A percentile compares a stretch with the other conserved stretches of the same genome.
phyloP scores from a whole-genome alignment of 2,329 filamentous ascomycete genomes.

The Arthroderma sp. region DNA sequence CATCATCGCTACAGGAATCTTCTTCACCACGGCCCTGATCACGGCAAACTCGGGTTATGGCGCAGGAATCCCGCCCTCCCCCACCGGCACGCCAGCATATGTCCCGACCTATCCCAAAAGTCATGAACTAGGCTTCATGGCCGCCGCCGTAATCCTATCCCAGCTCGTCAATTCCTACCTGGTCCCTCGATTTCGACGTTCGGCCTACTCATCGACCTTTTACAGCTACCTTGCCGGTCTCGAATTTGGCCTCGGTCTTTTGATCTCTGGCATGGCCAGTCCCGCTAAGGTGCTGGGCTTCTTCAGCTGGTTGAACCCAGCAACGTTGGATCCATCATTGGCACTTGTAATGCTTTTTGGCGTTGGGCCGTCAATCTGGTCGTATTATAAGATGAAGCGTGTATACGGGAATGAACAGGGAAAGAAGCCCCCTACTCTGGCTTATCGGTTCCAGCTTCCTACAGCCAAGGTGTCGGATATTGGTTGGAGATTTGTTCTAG shows the following conservation, averaged over 20 bases:
- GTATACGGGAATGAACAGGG: slow-evolving; percentile 14
- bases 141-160: slow-evolving; percentile 18
- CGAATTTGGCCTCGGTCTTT: slow-evolving; percentile 38
- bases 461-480: slow-evolving; percentile 34
- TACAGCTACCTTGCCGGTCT: slow-evolving; percentile 36
- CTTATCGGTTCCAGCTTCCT: slow-evolving; percentile 30
- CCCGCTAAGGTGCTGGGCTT: slow-evolving; percentile 39
- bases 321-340: slow-evolving; percentile 39
- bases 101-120: slow-evolving; percentile 30
- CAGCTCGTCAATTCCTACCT: slow-evolving; percentile 22
- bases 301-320: slow-evolving; percentile 31
- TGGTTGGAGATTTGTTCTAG: slow-evolving; percentile 36
- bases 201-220: slow-evolving; percentile 20
- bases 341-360: slow-evolving; percentile 37
- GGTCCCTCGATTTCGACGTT: slow-evolving; percentile 20
- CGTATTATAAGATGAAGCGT: slow-evolving; percentile 20
- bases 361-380: slow-evolving; percentile 33
- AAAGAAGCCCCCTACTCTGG: slow-evolving; percentile 29
- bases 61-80: slow-evolving; percentile 27
- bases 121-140: slow-evolving; percentile 23
- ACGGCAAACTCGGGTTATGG: slow-evolving; percentile 26
- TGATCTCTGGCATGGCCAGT: slow-evolving; percentile 39
- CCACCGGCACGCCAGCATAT: slow-evolving; percentile 32
- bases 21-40: slow-evolving; percentile 32
- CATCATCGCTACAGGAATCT: slow-evolving; percentile 32